Base-by-base conservation (phyloP, 108 stramenopile species). In the Halocafeteria seosinensis region DNA sequence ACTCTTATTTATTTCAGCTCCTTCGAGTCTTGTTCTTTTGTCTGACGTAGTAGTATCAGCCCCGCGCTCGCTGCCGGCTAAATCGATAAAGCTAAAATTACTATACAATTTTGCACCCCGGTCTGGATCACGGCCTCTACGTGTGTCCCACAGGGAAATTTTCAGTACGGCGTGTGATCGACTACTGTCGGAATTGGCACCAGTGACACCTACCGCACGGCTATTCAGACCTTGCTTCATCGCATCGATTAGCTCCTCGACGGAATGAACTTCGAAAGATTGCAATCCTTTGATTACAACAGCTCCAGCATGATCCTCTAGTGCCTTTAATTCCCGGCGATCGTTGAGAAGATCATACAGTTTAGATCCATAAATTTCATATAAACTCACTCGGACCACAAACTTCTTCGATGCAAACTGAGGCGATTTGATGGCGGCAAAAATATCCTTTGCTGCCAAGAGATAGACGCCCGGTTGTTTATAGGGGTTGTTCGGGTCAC, bases 81-180 rank as follows among this genome's bases (percentile, higher is more conserved):
- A 75, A 62, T 87, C 87, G n/a, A 85, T 73, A 58, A 86, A 68
- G 33, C 72, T 78, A 37, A 86, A 50, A 27, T 76, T 37, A 1
- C 85, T 82, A 62, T 69, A 32, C 34, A 21, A 32, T 21, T 27
- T 30, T 21, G 42, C 37, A 21, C 50, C 67, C 17, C 17, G 42
- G 17, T n/a, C 42, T 47, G 42, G 42, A 17, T 12, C 38, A 9
- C 33, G 5, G 12, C 34, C 23, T n/a, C n/a, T n/a, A 8, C 32
- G 71, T 29, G 87, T 83, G 24, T 89, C 76, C n/a, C n/a, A n/a
- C 21, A 95, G 72, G 29, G 81, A 62, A 36, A 98, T 85, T 73
- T 92, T 90, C 59, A 92, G 94, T 69, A 98, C 88, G 70, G 96
- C 92, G 76, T 98, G 96, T 0, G 92, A 95, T 3, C 94, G 79